Evolutionary conservation across 257 asterid genomes (phyloP).

Genomic region (Solanum chilense): DNA sequence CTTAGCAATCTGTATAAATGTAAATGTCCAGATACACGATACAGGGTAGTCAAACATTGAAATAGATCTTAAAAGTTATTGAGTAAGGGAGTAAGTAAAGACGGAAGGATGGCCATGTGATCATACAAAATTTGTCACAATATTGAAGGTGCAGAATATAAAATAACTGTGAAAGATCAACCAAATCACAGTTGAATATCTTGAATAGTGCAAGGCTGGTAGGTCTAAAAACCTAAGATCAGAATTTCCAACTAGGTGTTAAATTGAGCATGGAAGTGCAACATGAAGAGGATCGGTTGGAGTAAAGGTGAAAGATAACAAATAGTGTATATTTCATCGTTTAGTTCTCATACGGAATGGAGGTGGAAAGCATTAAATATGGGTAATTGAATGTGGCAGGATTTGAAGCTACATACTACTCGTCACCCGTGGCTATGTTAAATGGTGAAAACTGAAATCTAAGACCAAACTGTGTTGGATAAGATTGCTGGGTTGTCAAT

Average conservation of each 20-base stretch:
- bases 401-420: background rate
- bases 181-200: background rate
- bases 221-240: background rate
- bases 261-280: background rate
- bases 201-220: background rate
- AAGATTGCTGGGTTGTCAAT: background rate
- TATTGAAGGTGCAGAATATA: background rate
- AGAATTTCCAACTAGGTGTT: background rate
- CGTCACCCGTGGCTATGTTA: background rate
- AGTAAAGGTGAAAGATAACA: background rate
- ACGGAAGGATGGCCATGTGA: background rate
- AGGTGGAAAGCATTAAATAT: background rate
- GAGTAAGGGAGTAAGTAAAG: background rate
- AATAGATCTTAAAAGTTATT: background rate
- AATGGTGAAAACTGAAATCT: background rate
- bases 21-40: background rate
- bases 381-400: background rate
- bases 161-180: background rate
- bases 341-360: background rate
- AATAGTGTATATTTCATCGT: background rate
- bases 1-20: background rate
- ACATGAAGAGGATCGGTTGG: background rate
- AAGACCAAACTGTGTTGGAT: background rate
- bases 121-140: background rate
- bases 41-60: background rate